phyloP scores from a whole-genome alignment of 2,329 filamentous ascomycete genomes.

The Monascus ruber region DNA sequence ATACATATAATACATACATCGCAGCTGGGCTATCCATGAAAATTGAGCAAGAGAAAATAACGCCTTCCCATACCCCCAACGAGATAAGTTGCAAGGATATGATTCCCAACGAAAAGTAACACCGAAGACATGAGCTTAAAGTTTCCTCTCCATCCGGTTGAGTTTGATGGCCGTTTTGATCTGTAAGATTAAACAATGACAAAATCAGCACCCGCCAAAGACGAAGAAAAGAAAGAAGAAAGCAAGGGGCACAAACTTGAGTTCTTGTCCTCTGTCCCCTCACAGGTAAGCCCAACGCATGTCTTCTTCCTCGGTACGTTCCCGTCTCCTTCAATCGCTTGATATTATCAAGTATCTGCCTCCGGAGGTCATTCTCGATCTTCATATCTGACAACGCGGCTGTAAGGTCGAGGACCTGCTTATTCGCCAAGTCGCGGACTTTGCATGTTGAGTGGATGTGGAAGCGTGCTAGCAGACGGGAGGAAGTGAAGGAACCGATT shows the following conservation, averaged over 20 bases:
- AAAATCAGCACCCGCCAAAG: slow-evolving; percentile 9
- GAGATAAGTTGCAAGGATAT: neutral
- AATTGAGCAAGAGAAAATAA: no score
- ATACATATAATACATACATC: no score
- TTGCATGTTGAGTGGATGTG: slow-evolving; percentile 75
- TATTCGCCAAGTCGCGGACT: slow-evolving; percentile 61
- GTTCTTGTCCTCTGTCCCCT: slow-evolving; percentile 79
- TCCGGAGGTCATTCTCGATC: slow-evolving; percentile 77
- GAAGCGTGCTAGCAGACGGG: slow-evolving; percentile 74
- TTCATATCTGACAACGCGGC: slow-evolving; percentile 83
- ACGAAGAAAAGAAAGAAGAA: neutral
- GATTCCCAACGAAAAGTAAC: neutral
- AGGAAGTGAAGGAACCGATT: slow-evolving; percentile 58
- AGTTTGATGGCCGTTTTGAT: slow-evolving; percentile 48
- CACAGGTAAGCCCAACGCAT: slow-evolving; percentile 86
- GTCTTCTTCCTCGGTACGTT: slow-evolving; percentile 73
- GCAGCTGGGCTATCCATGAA: no score
- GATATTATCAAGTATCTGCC: slow-evolving; percentile 75
- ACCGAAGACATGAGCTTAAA: slow-evolving; percentile 11
- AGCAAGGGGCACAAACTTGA: slow-evolving; percentile 41
- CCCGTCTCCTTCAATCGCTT: slow-evolving; percentile 79
- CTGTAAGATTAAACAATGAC: slow-evolving; percentile 19
- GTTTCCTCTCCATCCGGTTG: slow-evolving; percentile 47
- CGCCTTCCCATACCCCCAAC: no score
- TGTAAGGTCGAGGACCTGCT: slow-evolving; percentile 70